phyloP scores from a whole-genome alignment of 208 protist species.

The Endotrypanum monterogeii region DNA sequence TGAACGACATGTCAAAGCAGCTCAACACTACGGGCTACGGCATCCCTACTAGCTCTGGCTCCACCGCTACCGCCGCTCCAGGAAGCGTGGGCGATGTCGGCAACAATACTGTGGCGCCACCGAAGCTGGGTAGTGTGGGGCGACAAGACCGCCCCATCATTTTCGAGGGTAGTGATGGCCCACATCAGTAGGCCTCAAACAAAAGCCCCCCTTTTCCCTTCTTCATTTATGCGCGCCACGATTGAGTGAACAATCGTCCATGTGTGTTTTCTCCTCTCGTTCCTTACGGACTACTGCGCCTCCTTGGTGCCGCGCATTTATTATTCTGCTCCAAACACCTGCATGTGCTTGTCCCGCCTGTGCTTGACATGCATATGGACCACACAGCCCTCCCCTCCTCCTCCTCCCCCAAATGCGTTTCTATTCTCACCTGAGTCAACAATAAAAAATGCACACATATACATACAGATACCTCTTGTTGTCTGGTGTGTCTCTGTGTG shows the following conservation, averaged over 20 bases:
- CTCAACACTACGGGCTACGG: slow-evolving; percentile 27
- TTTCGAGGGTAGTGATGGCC: neutral
- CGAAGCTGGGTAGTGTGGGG: neutral
- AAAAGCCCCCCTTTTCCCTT: too few relatives aligned
- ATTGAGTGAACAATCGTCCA: too few relatives aligned
- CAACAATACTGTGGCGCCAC: slow-evolving; percentile 1
- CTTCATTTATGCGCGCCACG: neutral
- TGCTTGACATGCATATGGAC: neutral
- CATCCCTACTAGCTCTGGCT: neutral
- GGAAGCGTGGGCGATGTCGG: neutral
- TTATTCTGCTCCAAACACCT: neutral
- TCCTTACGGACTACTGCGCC: neutral
- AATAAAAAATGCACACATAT: too few relatives aligned
- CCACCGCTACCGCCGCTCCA: neutral
- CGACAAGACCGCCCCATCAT: neutral
- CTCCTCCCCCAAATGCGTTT: neutral
- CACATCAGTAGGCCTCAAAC: neutral
- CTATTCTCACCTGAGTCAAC: too few relatives aligned
- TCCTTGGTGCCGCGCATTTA: neutral
- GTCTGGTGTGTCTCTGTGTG: too few relatives aligned
- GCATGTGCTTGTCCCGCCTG: neutral
- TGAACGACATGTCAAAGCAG: slow-evolving; percentile 85
- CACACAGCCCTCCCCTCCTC: neutral
- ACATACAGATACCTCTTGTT: too few relatives aligned
- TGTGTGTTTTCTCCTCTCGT: neutral